phyloP scores from a whole-genome alignment of 495 filamentous ascomycete genomes.

The Paragyromitra xinjiangensis region DNA sequence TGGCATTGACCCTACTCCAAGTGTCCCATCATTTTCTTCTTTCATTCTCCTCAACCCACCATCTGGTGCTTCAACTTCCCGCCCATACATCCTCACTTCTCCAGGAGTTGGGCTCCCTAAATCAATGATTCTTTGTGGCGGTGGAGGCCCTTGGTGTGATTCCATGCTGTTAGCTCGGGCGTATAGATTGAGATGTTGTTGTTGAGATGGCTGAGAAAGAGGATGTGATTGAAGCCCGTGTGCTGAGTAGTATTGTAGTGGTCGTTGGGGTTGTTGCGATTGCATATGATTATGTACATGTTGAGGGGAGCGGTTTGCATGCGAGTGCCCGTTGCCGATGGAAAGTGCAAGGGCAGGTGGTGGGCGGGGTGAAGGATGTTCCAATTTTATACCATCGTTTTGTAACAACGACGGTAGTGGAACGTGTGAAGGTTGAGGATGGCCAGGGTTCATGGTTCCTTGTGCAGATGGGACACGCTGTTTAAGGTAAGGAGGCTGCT shows the following conservation, averaged over 20 bases:
- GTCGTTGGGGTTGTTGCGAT: conserved; percentile 38
- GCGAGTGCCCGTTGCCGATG: conserved; percentile 28
- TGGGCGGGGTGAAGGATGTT: conserved; percentile 49
- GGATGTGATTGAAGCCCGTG: conserved; percentile 42
- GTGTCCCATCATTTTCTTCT: conserved; percentile 45
- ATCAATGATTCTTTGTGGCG: conserved; percentile 46
- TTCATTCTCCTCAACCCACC: conserved; percentile 49
- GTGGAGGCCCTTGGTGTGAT: conserved; percentile 40
- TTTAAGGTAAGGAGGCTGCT: conserved; percentile 52
- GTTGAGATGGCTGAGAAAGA: conserved; percentile 37
- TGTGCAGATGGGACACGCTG: conserved; percentile 46
- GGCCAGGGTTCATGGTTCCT: conserved; percentile 42
- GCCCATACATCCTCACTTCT: conserved; percentile 44
- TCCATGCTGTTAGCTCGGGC: conserved; percentile 44
- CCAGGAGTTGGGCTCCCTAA: conserved; percentile 41
- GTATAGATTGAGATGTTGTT: conserved; percentile 42
- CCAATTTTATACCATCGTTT: conserved; percentile 49
- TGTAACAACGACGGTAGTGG: conserved; percentile 49
- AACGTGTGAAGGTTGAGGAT: conserved; percentile 44
- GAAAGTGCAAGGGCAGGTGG: conserved; percentile 36
- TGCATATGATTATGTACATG: conserved; percentile 40
- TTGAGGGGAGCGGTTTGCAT: conserved; percentile 44
- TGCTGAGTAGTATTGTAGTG: conserved; percentile 46
- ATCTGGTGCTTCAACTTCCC: conserved; percentile 46
- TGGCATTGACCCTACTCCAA: conserved; percentile 40